phyloP scores from a whole-genome alignment of 2,329 filamentous ascomycete species.

The Chaetomiaceae sp. region DNA sequence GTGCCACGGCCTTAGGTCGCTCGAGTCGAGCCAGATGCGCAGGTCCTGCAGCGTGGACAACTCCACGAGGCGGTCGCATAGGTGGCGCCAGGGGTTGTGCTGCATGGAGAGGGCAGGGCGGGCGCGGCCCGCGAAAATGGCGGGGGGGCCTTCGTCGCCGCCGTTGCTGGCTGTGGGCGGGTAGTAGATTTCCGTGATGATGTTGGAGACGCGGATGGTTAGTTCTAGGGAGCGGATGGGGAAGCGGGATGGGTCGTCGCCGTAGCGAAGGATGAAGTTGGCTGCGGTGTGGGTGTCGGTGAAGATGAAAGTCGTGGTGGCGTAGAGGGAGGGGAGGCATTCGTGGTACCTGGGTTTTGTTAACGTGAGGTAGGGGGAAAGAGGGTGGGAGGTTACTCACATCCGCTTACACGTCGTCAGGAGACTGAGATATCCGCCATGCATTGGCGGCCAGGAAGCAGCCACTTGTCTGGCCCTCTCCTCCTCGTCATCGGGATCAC shows the following conservation, averaged over 20 bases:
- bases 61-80: constrained; percentile 24
- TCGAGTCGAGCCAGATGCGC: constrained; percentile 29
- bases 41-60: constrained; percentile 25
- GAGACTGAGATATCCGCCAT: constrained; percentile 19
- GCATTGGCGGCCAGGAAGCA: neutral
- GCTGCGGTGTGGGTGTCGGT: constrained; percentile 26
- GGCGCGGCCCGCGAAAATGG: constrained; percentile 15
- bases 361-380: neutral
- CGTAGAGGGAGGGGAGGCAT: constrained; percentile 25
- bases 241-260: constrained; percentile 9
- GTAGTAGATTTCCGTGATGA: constrained; percentile 30
- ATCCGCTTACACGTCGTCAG: constrained; percentile 29
- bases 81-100: constrained; percentile 29
- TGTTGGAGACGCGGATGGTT: constrained; percentile 24
- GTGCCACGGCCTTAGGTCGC: constrained; percentile 31
- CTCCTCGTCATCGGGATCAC: neutral
- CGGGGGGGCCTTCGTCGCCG: constrained; percentile 15
- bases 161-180: constrained; percentile 6
- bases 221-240: constrained; percentile 28
- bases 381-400: constrained; percentile 17
- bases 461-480: neutral
- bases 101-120: constrained; percentile 13
- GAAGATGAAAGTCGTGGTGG: constrained; percentile 29
- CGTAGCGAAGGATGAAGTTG: constrained; percentile 25
- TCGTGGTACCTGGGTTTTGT: constrained; percentile 27